These are phyloP conservation scores for Epichloe sibirici DNA, from an alignment of 2,329 filamentous ascomycete genomes.

Conservation along the genomic window DNA sequence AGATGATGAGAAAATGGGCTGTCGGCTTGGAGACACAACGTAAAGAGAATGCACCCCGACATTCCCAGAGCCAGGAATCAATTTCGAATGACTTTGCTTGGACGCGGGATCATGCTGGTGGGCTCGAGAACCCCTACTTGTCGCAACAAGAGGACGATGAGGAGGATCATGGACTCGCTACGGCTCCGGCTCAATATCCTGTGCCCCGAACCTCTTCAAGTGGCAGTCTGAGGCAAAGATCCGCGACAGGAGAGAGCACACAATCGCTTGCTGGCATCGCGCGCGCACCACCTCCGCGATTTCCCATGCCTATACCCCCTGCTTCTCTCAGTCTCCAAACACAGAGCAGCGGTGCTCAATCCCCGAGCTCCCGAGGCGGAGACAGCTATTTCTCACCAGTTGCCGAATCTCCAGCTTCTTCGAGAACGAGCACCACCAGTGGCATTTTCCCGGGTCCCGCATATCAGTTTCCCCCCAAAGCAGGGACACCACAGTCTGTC, in stretches of 20 bases:
- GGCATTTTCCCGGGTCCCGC: slow-evolving; percentile 50
- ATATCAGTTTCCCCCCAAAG: slow-evolving; percentile 67
- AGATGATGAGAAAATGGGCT: slow-evolving; percentile 88
- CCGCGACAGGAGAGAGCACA: slow-evolving; percentile 60
- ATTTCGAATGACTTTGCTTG: slow-evolving; percentile 66
- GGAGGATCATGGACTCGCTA: slow-evolving; percentile 33
- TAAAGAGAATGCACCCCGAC: slow-evolving; percentile 42
- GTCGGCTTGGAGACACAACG: slow-evolving; percentile 66
- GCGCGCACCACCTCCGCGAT: slow-evolving; percentile 55
- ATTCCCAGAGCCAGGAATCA: slow-evolving; percentile 34
- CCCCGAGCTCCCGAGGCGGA: slow-evolving; percentile 49
- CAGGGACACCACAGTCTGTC: slow-evolving; percentile 48
- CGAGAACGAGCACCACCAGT: slow-evolving; percentile 62
- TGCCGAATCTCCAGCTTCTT: slow-evolving; percentile 65
- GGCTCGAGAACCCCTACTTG: slow-evolving; percentile 72
- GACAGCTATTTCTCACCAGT: slow-evolving; percentile 93
- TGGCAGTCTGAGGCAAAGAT: slow-evolving; percentile 62
- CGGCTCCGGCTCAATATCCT: slow-evolving; percentile 24
- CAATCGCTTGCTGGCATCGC: slow-evolving; percentile 44
- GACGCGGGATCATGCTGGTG: slow-evolving; percentile 53
- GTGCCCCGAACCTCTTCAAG: slow-evolving; percentile 45
- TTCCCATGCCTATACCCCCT: slow-evolving; percentile 51
- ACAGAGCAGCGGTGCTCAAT: slow-evolving; percentile 32
- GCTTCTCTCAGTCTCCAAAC: slow-evolving; percentile 58
- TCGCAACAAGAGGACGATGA: slow-evolving; percentile 48